Evolutionary conservation across 331 rosid genomes (phyloP), one percentile per base, ranked within the genome.

Genomic region (Quercus phellos): DNA sequence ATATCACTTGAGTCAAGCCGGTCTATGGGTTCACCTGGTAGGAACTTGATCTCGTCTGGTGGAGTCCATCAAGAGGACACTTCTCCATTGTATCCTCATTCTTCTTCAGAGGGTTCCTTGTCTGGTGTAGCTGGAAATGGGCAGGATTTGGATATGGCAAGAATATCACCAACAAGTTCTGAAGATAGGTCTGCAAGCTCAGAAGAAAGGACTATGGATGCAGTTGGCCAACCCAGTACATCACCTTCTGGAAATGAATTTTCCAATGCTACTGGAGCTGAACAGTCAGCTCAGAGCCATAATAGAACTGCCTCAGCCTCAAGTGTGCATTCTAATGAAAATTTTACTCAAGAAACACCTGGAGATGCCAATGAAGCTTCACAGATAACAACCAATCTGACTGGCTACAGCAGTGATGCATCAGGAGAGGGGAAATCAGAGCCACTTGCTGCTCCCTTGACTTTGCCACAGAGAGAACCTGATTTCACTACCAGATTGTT

Each of bases 51-150:
- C 54, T 74, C 84, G 32, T 87, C 94, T 58, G 89, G 84, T 73
- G 90, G 87, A 72, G 74, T 73, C 70, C 86, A 80, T 64, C 84
- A 64, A 78, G 93, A 89, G 61, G 92, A 84, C 76, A 70, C 84
- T 66, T 88, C 94, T 74, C 91, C 96, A 27, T 78, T 89, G 90
- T 95, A 90, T 79, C 91, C 94, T 64, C 96, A 90, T 68, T 92
- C 96, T 51, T 76, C 68, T 12, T 91, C 97, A 67, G 98, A 95
- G 81, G 96, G 93, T 68, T 89, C 96, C 85, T 81, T 93, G 76
- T 74, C 88, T 75, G 87, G 80, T 78, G 77, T 82, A 42, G 75
- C 85, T 78, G 85, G 70, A 54, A 92, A 88, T 83, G 97, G 89
- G 75, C 89, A 74, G 73, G 85, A 73, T 74, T 63, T 86, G 81